Percentiles rank a stretch among this genome's conserved stretches.
phyloP scores from a whole-genome alignment of 495 filamentous ascomycete genomes.

The Hypoxylon fragiforme region DNA sequence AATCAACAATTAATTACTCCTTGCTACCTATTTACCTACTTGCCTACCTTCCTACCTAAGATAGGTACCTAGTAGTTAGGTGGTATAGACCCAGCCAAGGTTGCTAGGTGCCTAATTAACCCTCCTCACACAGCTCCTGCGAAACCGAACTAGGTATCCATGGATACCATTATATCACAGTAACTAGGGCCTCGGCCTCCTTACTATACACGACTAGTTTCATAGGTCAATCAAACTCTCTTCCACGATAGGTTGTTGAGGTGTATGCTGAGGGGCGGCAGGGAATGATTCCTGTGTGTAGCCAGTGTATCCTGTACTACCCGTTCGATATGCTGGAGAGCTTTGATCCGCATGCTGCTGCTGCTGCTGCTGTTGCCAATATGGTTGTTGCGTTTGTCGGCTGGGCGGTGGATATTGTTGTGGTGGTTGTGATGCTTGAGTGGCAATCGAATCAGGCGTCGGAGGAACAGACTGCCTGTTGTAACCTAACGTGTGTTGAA shows the following conservation, averaged over 20 bases:
- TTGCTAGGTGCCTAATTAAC: too few relatives aligned
- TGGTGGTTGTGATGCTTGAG: conserved; percentile 46
- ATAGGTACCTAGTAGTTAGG: not conserved
- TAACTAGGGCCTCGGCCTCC: too few relatives aligned
- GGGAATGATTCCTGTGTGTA: conserved; percentile 70
- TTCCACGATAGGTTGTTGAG: conserved; percentile 68
- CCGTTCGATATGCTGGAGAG: conserved; percentile 49
- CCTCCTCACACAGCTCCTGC: too few relatives aligned
- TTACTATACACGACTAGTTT: not conserved
- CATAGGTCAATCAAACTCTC: conserved; percentile 90
- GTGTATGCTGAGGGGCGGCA: conserved; percentile 62
- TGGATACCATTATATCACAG: not conserved
- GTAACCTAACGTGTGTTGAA: conserved; percentile 48
- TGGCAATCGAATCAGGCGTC: conserved; percentile 43
- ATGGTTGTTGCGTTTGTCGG: conserved; percentile 41
- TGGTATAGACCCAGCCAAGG: too few relatives aligned
- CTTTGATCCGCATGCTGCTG: conserved; percentile 42
- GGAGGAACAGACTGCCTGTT: conserved; percentile 47
- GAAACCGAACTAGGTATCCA: too few relatives aligned
- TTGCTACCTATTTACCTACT: not conserved
- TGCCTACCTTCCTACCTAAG: not conserved
- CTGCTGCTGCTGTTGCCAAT: conserved; percentile 47
- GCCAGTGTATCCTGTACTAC: conserved; percentile 50
- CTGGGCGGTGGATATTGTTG: conserved; percentile 28
- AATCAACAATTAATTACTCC: too few relatives aligned